Conservation (phyloP, 306 rosid genomes). For the Begonia peltatifolia region DNA sequence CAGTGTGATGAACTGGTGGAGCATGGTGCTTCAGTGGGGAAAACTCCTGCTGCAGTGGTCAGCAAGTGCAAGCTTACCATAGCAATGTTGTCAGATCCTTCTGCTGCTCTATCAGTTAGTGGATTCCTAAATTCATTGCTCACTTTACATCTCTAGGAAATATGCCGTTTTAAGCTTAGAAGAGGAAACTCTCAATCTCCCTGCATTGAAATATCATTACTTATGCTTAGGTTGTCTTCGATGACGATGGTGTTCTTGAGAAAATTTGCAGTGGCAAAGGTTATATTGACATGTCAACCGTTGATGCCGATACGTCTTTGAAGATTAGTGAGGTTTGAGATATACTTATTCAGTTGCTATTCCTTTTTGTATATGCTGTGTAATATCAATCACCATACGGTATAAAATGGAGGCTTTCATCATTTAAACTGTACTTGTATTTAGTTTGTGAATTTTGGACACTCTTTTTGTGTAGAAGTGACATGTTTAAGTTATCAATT, state of each 20-base stretch:
- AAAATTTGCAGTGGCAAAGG: conserved; percentile 45
- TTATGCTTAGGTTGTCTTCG: conserved; percentile 47
- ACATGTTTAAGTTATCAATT: too few relatives aligned
- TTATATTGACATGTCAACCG: conserved; percentile 77
- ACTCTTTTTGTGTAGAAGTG: too few relatives aligned
- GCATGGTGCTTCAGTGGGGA: conserved; percentile 58
- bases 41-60: conserved; percentile 63
- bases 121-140: not conserved
- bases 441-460: too few relatives aligned
- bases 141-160: conserved; percentile 1
- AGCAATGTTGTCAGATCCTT: conserved; percentile 71
- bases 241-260: conserved; percentile 60
- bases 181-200: too few relatives aligned
- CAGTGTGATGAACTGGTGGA: conserved; percentile 59
- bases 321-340: conserved; percentile 62
- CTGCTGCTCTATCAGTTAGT: conserved; percentile 64
- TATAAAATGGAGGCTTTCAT: too few relatives aligned
- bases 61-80: conserved; percentile 69
- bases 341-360: not conserved
- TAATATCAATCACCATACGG: too few relatives aligned
- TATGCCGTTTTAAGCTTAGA: not conserved
- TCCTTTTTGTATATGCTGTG: too few relatives aligned
- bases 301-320: conserved; percentile 53
- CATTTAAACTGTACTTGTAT: too few relatives aligned
- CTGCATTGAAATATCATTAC: not conserved